Percentiles rank a stretch among this genome's conserved stretches.
phyloP scores from a whole-genome alignment of 2,329 filamentous ascomycete genomes.

The Huntiella savannae region DNA sequence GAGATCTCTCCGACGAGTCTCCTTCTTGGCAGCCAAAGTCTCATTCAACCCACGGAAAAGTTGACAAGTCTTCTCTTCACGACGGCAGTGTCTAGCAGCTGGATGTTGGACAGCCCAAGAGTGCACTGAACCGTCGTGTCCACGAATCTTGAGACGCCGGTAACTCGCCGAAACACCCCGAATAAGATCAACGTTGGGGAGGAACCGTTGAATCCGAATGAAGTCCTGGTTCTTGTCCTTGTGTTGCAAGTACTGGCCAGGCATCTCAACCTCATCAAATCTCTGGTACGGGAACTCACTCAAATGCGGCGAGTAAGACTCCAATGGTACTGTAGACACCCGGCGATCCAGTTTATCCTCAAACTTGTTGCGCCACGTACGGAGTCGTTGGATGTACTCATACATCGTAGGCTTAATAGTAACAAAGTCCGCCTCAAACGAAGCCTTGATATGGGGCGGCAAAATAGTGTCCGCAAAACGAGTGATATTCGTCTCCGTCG shows the following conservation, averaged over 20 bases:
- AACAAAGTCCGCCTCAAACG: constrained; percentile 96
- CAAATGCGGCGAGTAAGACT: constrained; percentile 73
- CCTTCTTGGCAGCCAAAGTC: constrained; percentile 77
- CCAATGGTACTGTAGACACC: constrained; percentile 52
- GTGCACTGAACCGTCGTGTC: constrained; percentile 94
- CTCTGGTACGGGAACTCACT: constrained; percentile 96
- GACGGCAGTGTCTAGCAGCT: constrained; percentile 72
- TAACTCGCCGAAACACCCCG: constrained; percentile 82
- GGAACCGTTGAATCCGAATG: constrained; percentile 87
- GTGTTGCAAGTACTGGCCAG: constrained; percentile 89
- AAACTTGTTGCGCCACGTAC: constrained; percentile 92
- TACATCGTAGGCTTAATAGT: constrained; percentile 89
- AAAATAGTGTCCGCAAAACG: constrained; percentile 92
- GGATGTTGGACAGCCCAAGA: constrained; percentile 93
- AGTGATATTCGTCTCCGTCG: constrained; percentile 91
- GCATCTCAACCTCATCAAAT: constrained; percentile 95
- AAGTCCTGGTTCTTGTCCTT: constrained; percentile 99
- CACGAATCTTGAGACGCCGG: constrained; percentile 82
- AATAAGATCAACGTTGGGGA: constrained; percentile 85
- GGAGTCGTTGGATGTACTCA: constrained; percentile 93
- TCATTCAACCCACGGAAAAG: constrained; percentile 96
- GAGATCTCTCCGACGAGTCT: constrained; percentile 78
- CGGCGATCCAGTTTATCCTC: constrained; percentile 91
- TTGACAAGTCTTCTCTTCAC: constrained; percentile 88
- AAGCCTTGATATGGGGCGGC: constrained; percentile 82